Base-by-base conservation (phyloP, 1,139 yeast genomes). In the Meyerozyma sp. region DNA sequence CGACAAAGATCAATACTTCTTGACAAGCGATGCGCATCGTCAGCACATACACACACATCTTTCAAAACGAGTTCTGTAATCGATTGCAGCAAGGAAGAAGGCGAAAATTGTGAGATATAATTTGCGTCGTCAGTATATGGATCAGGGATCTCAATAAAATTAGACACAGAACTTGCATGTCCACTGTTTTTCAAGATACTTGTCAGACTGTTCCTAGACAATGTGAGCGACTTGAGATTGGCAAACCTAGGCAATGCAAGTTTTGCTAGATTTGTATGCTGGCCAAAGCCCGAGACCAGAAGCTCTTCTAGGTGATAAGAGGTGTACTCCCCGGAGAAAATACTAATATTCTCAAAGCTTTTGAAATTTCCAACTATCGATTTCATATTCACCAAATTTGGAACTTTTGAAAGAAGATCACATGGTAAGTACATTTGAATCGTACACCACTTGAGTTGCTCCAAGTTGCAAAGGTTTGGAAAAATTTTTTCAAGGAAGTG, bases 381-480 rank as follows among this genome's bases (percentile, higher is more conserved):
- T n/a, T 44, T 32, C n/a, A 51, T 40, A 4, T 54, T 47, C 7
- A 46, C 45, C 5, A 40, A 38, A 16, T 44, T 43, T 4, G 58
- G 58, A 7, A 56, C 42, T 9, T 45, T 39, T 27, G 46, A 47
- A n/a, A 58, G 44, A 4, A 54, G 38, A 2, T 44, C 42, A 20
- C 53, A 41, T 32, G 53, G 52, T 7, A 57, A 42, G 43, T 53
- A 50, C 37, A 50, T 49, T 21, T 43, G 44, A 25, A 41, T 46
- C 34, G 49, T 48, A 8, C 53, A 52, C 68, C 68, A 64, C 36
- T 53, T 49, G 38, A 64, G 57, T 21, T 53, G 54, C 6, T 40
- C 43, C 37, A 64, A 49, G 42, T 55, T 56, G 1, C 21, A 36
- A 43, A 64, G 53, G 8, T 48, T 34, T 1, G 63, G 64, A 32